Evolutionary conservation across 2,329 filamentous ascomycete genomes (phyloP), one percentile per base, ranked within the genome.

Genomic region (Ascocoryne sarcoides): DNA sequence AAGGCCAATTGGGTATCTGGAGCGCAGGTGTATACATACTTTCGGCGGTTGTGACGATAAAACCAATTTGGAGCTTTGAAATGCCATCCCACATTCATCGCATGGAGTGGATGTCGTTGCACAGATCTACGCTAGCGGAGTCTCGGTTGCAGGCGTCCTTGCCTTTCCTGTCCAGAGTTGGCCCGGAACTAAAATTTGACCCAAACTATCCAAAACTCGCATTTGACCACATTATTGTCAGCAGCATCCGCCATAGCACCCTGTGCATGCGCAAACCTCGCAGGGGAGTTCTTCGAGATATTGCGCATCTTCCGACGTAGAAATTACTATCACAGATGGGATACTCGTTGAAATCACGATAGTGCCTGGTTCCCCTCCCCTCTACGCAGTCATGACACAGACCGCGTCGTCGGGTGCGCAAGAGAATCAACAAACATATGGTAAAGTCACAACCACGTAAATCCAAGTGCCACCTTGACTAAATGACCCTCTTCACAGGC

Each of bases 321-420:
- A 63, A 75, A 74, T 73, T 60, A 61, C 56, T 61, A 44, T 61
- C 55, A 62, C 74, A 73, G 69, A 79, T 80, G 76, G 70, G 61
- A 65, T 59, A 65, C 66, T 67, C 69, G 66, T 65, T 60, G 70
- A 72, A 68, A 65, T 68, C 63, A 65, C 70, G 68, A 67, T 65
- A 59, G 57, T 59, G 53, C 42, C 46, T 54, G 42, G 49, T 20
- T 16, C 32, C 42, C 49, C 47, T 48, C 47, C 42, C 46, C 49
- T 46, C 44, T 42, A 40, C 46, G 49, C 49, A 57, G 51, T 51
- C 48, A 60, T 60, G 58, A 57, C 58, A 55, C 47, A 53, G 54
- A 58, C 46, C 57, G 55, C 55, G 56, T 56, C 55, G 56, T 56
- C 56, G 40, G 53, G 56, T 49, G 45, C 49, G 48, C 47, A 47